Evolutionary conservation across 129 eudicot species (phyloP).

Genomic region (Arctium minus): DNA sequence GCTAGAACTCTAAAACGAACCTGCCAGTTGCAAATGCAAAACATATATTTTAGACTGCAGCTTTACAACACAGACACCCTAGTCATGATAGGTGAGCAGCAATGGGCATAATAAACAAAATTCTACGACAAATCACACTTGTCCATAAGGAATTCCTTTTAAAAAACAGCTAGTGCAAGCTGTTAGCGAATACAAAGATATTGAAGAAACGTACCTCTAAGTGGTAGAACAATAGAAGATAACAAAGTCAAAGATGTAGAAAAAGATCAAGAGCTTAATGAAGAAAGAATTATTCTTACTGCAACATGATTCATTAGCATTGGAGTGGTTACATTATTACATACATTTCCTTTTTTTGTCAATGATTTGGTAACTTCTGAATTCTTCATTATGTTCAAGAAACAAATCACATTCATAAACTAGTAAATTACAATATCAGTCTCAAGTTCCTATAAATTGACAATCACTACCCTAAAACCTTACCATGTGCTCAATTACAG

Average conservation of each 20-base stretch:
- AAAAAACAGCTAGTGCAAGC: background rate
- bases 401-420: background rate
- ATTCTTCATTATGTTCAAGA: background rate
- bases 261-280: background rate
- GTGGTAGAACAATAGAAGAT: no score
- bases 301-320: background rate
- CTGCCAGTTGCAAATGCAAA: slow-evolving; percentile 20
- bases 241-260: background rate
- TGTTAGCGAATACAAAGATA: background rate
- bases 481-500: background rate
- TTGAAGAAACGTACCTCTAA: no score
- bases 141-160: background rate
- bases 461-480: background rate
- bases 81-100: no score
- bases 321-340: background rate
- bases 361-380: background rate
- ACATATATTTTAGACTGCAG: background rate
- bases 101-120: no score
- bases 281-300: no score
- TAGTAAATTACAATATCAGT: background rate
- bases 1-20: background rate
- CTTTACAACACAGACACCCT: background rate
- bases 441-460: background rate
- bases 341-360: background rate
- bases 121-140: background rate